Evolutionary conservation across 2,329 filamentous ascomycete genomes (phyloP).

Genomic region (Sporothrix brasiliensis): DNA sequence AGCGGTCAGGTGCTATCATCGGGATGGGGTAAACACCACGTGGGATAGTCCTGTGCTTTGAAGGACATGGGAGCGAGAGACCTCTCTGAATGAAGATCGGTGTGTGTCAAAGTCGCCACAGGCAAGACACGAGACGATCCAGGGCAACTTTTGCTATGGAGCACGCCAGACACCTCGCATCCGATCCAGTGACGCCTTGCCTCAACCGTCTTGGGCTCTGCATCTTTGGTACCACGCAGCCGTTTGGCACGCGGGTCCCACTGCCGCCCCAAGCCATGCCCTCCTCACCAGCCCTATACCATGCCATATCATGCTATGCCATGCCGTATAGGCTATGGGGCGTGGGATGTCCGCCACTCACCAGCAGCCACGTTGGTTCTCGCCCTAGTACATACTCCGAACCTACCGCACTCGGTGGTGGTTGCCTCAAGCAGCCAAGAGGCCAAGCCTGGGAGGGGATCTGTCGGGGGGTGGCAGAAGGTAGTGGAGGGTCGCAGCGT

Average conservation of each 20-base stretch:
- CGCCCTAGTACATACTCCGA: neutral
- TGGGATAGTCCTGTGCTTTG: neutral
- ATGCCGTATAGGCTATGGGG: neutral
- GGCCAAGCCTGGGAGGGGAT: neutral
- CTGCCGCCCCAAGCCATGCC: neutral
- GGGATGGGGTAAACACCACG: neutral
- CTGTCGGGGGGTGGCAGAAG: neutral
- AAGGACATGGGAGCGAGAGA: neutral
- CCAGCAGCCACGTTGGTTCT: neutral
- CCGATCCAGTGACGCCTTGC: neutral
- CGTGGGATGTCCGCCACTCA: neutral
- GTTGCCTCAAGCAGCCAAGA: neutral
- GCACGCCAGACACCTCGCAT: neutral
- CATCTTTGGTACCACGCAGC: constrained; percentile 10
- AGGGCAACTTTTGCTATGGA: neutral
- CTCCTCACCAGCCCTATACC: constrained; percentile 17
- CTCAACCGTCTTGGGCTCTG: neutral
- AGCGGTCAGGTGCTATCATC: neutral
- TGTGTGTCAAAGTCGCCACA: constrained; percentile 15
- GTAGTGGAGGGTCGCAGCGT: neutral
- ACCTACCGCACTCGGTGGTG: neutral
- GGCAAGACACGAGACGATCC: neutral
- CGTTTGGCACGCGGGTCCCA: neutral
- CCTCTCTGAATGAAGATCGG: neutral
- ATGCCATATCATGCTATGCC: neutral